Evolutionary conservation across 2,329 filamentous ascomycete species (phyloP), one percentile per base, ranked within the genome.

Genomic region (Xylariomycetidae sp.): DNA sequence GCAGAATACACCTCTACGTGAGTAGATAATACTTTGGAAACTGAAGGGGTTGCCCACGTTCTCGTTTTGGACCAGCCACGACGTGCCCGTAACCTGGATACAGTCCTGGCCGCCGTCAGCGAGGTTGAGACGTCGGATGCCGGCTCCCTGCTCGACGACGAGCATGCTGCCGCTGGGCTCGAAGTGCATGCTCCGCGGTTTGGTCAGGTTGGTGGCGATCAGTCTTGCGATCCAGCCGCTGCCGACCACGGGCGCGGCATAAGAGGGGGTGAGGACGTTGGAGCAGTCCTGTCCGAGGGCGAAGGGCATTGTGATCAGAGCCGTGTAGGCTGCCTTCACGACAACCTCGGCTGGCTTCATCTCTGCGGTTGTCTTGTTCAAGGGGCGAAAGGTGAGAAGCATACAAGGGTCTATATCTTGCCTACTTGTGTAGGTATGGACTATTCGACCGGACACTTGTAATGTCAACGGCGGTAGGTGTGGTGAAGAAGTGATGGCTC

Each of bases 101-200:
- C 57, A 42, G 5, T 52, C 26, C 10, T 45, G 50, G 18, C 49
- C 45, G 6, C 50, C 48, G 17, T 54, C 52, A 5, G 55, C 49
- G 27, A 64, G 44, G n/a, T 50, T 48, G 15, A 63, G 34, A 6
- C 57, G 51, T 15, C 43, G 44, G 19, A 66, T 51, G 14, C 60
- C 61, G 10, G 36, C 41, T 4, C 46, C 43, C 18, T 44, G 37
- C 36, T 61, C 54, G 8, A 56, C 51, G 13, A 64, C 48, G 13
- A 66, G 50, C 16, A 66, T 39, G 38, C 61, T 59, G 6, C 60
- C 61, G 20, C 43, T 33, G 1, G 40, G 36, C 40, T 66, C 62
- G n/a, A 57, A 49, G 8, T 59, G 40, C 11, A 66, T 43, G 31
- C 54, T 49, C 10, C 62, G 51, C 5, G 62, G 52, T 1, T 30